These are phyloP conservation scores for Pythium utonaiense DNA, from an alignment of 352 stramenopile genomes.

Conservation along the genomic window DNA sequence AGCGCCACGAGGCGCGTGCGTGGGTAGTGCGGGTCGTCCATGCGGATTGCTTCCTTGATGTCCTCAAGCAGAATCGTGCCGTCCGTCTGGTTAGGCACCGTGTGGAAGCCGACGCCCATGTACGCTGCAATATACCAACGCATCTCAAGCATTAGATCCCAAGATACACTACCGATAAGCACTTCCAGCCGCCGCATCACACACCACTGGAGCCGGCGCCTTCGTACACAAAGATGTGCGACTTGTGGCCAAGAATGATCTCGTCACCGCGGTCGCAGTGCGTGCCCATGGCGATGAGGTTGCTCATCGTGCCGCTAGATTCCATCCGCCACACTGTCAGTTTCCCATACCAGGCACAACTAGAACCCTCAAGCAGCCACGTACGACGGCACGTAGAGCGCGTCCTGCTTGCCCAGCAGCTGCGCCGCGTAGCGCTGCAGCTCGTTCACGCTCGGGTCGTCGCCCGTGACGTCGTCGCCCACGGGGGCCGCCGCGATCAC, in stretches of 20 bases:
- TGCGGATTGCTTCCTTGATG: conserved; percentile 73
- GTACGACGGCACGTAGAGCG: conserved; percentile 94
- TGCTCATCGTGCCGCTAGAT: conserved; percentile 97
- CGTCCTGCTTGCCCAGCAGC: conserved; percentile 92
- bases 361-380: conserved; percentile 22
- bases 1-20: conserved; percentile 90
- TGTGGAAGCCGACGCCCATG: conserved; percentile 89
- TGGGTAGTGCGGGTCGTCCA: conserved; percentile 77
- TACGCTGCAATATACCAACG: conserved; percentile 41
- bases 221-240: conserved; percentile 98
- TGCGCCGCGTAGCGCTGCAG: conserved; percentile 91
- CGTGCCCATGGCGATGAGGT: conserved; percentile 92
- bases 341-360: too few relatives aligned
- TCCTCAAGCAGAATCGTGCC: conserved; percentile 83
- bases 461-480: conserved; percentile 71
- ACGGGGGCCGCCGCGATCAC: conserved; percentile 77
- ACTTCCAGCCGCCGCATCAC: background rate
- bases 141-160: background rate
- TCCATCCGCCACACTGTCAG: too few relatives aligned
- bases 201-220: conserved; percentile 83
- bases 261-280: conserved; percentile 93
- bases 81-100: conserved; percentile 80
- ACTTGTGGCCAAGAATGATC: conserved; percentile 93
- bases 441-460: conserved; percentile 93
- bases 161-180: too few relatives aligned